A percentile compares a stretch with the other conserved stretches of the same genome.
Evolutionary conservation across 192 early-diverging fungal genomes (phyloP).

Genomic region (Chytriomyces confervae): DNA sequence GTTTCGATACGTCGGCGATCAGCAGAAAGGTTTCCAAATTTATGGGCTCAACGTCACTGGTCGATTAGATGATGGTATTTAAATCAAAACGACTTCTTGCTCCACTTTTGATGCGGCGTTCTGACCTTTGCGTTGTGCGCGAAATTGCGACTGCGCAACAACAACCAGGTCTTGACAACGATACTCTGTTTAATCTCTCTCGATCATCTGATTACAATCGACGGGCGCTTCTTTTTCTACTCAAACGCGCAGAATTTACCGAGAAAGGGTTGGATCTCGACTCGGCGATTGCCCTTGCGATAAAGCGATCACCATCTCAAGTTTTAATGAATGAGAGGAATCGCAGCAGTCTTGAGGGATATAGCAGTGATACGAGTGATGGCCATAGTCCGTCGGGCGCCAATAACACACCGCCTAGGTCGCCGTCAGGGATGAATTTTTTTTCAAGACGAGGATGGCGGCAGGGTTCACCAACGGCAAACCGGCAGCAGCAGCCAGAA

Average conservation of each 20-base stretch:
- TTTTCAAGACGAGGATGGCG: background rate
- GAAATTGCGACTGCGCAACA: no score
- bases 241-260: background rate
- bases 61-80: conserved; percentile 2
- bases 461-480: background rate
- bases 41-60: background rate
- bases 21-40: background rate
- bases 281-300: background rate
- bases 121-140: background rate
- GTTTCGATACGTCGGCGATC: background rate
- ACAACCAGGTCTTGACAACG: background rate
- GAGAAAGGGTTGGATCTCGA: background rate
- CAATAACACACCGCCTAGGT: background rate
- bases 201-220: conserved; percentile 5
- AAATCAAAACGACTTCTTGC: background rate
- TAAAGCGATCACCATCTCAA: background rate
- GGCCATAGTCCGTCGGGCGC: background rate
- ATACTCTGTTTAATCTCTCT: conserved; percentile 6
- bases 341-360: background rate
- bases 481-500: background rate
- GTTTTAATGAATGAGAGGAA: background rate
- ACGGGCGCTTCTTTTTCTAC: background rate
- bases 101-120: background rate
- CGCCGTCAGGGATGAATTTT: background rate
- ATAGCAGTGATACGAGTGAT: background rate